phyloP scores from a whole-genome alignment of 768 basidiomycete species.

The Xerocomus potaroensis region DNA sequence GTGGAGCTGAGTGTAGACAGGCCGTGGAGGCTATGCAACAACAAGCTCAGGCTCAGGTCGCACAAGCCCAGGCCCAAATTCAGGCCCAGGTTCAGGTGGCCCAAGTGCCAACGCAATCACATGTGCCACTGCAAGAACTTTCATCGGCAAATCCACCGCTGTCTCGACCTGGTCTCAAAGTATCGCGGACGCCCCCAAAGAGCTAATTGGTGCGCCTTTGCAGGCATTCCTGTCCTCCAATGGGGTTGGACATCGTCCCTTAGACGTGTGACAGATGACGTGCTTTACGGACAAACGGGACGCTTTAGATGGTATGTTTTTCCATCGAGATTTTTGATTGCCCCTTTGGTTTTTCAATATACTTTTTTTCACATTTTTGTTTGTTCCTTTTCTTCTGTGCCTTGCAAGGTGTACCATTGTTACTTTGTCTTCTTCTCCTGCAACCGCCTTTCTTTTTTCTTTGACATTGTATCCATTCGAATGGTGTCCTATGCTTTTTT shows the following conservation, averaged over 20 bases:
- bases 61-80: constrained; percentile 15
- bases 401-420: constrained; percentile 8
- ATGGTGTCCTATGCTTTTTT: constrained; percentile 8
- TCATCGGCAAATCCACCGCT: constrained; percentile 14
- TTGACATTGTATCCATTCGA: constrained; percentile 14
- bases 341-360: not conserved
- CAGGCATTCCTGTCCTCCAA: constrained; percentile 1
- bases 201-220: constrained; percentile 9
- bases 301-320: constrained; percentile 20
- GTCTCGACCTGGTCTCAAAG: constrained; percentile 24
- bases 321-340: not conserved
- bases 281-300: constrained; percentile 19
- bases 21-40: constrained; percentile 37
- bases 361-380: not conserved
- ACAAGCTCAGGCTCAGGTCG: constrained; percentile 25
- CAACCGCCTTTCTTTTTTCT: constrained; percentile 1
- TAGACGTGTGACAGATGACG: constrained; percentile 17
- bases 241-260: constrained; percentile 10
- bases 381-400: not conserved
- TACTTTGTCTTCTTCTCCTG: not conserved
- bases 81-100: constrained; percentile 20
- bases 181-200: constrained; percentile 14
- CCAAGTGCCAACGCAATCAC: constrained; percentile 20
- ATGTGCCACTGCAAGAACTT: constrained; percentile 21
- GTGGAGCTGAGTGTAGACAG: constrained; percentile 70